phyloP scores from a whole-genome alignment of 225 moss, liverwort and hornwort species.

The Ulota crispa region DNA sequence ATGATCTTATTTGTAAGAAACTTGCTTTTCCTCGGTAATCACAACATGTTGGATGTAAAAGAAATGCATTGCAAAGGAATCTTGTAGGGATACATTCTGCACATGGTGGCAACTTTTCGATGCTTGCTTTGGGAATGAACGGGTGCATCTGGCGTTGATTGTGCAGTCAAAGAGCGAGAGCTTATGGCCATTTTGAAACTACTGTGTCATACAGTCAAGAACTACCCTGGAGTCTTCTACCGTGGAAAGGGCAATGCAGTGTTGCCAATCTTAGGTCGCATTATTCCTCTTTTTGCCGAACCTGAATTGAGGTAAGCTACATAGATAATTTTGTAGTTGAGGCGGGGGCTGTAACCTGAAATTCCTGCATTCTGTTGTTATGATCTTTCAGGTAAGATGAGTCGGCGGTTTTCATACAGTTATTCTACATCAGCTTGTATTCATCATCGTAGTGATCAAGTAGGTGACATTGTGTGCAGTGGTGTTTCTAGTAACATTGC shows the following conservation, averaged over 20 bases:
- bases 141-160: slow-evolving; percentile 10
- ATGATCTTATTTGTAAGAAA: not conserved
- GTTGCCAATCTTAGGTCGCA: slow-evolving; percentile 84
- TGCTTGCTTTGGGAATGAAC: slow-evolving; percentile 14
- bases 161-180: slow-evolving; percentile 90
- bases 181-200: slow-evolving; percentile 91
- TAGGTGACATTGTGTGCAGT: not conserved
- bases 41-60: not conserved
- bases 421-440: not conserved
- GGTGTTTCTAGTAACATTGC: not conserved
- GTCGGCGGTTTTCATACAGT: slow-evolving; percentile 5
- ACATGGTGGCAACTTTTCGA: slow-evolving; percentile 1
- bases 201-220: slow-evolving; percentile 83
- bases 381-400: slow-evolving; percentile 1
- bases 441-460: not conserved
- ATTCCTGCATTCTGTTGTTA: slow-evolving; percentile 14
- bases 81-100: not conserved
- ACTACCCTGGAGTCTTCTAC: slow-evolving; percentile 86
- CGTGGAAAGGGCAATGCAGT: slow-evolving; percentile 77
- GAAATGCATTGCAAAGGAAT: not conserved
- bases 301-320: slow-evolving; percentile 67
- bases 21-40: not conserved
- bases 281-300: slow-evolving; percentile 88
- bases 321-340: slow-evolving; percentile 7
- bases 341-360: not conserved